Percentiles rank a stretch among this genome's conserved stretches.
Conservation (phyloP, 2,329 filamentous ascomycete species). For the Talaromyces sp. region DNA sequence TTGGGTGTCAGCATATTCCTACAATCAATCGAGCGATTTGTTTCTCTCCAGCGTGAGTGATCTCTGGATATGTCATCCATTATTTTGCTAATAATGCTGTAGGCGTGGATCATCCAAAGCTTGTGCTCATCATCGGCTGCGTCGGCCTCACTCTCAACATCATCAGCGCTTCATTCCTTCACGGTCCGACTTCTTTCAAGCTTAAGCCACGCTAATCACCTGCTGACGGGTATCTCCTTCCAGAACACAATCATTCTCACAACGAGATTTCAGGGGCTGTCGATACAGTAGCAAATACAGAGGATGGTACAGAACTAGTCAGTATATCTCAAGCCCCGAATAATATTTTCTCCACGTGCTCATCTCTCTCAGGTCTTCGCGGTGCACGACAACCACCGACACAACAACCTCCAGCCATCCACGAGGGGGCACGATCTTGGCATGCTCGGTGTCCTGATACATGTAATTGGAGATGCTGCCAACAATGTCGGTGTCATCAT, state of each 20-base stretch:
- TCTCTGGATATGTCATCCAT: neutral
- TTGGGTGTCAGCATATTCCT: constrained; percentile 70
- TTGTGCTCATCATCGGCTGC: constrained; percentile 68
- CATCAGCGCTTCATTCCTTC: constrained; percentile 63
- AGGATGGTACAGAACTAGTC: neutral
- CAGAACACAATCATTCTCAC: constrained; percentile 7
- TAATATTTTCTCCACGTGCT: neutral
- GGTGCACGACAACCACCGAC: constrained; percentile 10
- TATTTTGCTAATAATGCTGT: constrained; percentile 15
- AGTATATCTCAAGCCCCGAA: neutral
- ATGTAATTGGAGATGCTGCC: constrained; percentile 68
- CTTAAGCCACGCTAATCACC: neutral
- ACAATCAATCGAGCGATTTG: constrained; percentile 64
- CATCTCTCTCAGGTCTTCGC: neutral
- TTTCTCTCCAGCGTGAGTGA: constrained; percentile 15
- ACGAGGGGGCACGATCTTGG: constrained; percentile 54
- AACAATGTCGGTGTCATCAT: constrained; percentile 76
- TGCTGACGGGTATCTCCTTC: neutral
- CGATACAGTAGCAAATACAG: neutral
- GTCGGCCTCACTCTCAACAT: constrained; percentile 66
- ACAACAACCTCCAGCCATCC: constrained; percentile 4
- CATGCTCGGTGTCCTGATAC: constrained; percentile 67
- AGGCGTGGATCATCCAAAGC: constrained; percentile 63
- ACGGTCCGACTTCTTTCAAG: constrained; percentile 46
- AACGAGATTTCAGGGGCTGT: neutral